A percentile compares a stretch with the other conserved stretches of the same genome.
Evolutionary conservation across 148 eudicot genomes (phyloP).

Genomic region (Rhododendron ovatum): DNA sequence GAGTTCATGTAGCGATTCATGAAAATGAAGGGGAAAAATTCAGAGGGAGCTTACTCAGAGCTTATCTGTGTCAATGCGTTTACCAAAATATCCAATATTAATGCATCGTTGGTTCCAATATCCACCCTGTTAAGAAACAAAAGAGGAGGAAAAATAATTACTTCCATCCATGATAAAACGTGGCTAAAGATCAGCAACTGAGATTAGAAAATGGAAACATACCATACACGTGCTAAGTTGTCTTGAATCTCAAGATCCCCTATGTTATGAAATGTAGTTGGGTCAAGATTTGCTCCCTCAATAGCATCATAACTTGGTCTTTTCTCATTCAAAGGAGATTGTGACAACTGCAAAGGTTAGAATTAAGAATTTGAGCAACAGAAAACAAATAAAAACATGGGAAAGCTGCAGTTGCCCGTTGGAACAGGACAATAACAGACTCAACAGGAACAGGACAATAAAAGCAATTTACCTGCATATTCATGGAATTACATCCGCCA

Average conservation of each 20-base stretch:
- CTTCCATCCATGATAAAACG: slow-evolving; percentile 2
- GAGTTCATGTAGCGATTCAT: background rate
- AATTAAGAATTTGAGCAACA: background rate
- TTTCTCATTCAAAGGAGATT: slow-evolving; percentile 58
- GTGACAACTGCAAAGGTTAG: slow-evolving; percentile 57
- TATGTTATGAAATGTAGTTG: slow-evolving; percentile 89
- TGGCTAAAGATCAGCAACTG: background rate
- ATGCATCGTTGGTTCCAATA: slow-evolving; percentile 77
- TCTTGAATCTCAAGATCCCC: slow-evolving; percentile 94
- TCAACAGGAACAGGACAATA: background rate
- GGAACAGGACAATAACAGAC: background rate
- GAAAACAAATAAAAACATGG: background rate
- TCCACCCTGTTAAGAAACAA: slow-evolving; percentile 60
- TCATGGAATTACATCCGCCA: slow-evolving; percentile 96
- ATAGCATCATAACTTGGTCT: slow-evolving; percentile 82
- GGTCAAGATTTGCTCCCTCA: slow-evolving; percentile 83
- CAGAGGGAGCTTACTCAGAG: slow-evolving; percentile 66
- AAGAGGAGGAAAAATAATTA: background rate
- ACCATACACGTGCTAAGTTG: slow-evolving; percentile 91
- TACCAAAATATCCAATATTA: slow-evolving; percentile 72
- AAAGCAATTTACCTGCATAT: slow-evolving; percentile 74
- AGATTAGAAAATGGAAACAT: slow-evolving; percentile 13
- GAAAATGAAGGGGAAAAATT: background rate
- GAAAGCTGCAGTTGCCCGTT: background rate
- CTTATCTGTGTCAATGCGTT: slow-evolving; percentile 86